These are phyloP conservation scores for Musa acuminata DNA, from an alignment of 176 grass and related monocot genomes.

Conservation along the genomic window DNA sequence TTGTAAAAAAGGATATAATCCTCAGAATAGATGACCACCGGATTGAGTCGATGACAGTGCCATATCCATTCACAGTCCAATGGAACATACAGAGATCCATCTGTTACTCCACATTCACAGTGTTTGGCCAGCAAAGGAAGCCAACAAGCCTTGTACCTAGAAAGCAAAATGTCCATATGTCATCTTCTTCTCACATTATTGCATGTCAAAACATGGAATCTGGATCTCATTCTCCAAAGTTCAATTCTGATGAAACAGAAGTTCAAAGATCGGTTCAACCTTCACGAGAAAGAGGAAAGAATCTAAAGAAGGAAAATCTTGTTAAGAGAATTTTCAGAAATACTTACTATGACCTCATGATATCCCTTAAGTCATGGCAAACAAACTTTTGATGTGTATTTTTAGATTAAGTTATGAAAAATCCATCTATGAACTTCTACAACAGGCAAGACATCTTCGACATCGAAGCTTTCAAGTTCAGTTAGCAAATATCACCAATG, in stretches of 20 bases:
- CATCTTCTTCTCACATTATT: background rate
- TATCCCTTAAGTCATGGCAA: no score
- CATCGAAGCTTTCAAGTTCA: no score
- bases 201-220: background rate
- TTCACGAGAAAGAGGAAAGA: background rate
- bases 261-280: no score
- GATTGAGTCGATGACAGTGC: slow-evolving; percentile 96
- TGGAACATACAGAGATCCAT: slow-evolving; percentile 52
- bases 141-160: slow-evolving; percentile 85
- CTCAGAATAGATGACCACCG: slow-evolving; percentile 29
- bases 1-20: background rate
- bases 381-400: no score
- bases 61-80: slow-evolving; percentile 93
- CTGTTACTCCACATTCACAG: slow-evolving; percentile 29
- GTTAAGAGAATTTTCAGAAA: background rate
- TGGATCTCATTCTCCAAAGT: background rate
- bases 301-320: background rate
- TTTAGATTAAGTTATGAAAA: no score
- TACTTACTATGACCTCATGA: no score
- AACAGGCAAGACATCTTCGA: no score
- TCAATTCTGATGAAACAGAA: background rate
- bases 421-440: no score
- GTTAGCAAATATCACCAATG: no score
- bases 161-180: background rate
- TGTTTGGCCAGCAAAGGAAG: slow-evolving; percentile 84